Base-by-base conservation (phyloP, 2,329 filamentous ascomycete species). In the Cytospora schulzeri region DNA sequence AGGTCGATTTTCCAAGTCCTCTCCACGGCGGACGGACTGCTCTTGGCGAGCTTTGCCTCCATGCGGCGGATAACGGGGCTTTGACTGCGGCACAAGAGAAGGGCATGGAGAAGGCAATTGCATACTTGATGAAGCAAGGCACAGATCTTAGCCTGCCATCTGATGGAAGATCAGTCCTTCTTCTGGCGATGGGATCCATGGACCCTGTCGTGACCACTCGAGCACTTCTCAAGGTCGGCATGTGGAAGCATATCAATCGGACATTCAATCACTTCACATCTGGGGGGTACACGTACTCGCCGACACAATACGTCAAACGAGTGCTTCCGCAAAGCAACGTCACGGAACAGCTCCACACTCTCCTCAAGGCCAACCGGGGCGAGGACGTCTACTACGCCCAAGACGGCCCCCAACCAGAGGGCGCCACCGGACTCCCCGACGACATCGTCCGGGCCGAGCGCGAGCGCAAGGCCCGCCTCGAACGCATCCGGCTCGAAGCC, bases 221-320 rank as follows among this genome's bases (percentile, higher is more conserved):
- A 51, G 80, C 83, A 0, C 79, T 90, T 1, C 77, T 91, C 9
- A 87, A 87, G 69, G 84, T 83, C 0, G 86, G 84, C 52, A 81
- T 89, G 76, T 90, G 87, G 86, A 86, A 87, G 70, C 76, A 83
- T 35, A 76, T 90, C 70, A 90, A 90, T 74, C 82, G 85, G 66
- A 77, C 83, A 0, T 85, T 81, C 70, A 86, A 88, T 68, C 76
- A 81, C 66, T 86, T 81, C 73, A 82, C 75, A 1, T 77, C 83
- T 51, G 81, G 81, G 28, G 79, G 77, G 6, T 80, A 81, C 68
- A 85, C 82, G 1, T 90, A 88, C 73, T 90, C 88, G 0, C 84
- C 88, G 0, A 85, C 87, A 4, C 88, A 86, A 76, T 90, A 90
- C 71, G 79, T 88, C 24, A 70, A 73, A 41, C 82, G 80, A 52